These are phyloP conservation scores for Cucurbita argyrosperma DNA, from an alignment of 306 rosid species.

Conservation along the genomic window DNA sequence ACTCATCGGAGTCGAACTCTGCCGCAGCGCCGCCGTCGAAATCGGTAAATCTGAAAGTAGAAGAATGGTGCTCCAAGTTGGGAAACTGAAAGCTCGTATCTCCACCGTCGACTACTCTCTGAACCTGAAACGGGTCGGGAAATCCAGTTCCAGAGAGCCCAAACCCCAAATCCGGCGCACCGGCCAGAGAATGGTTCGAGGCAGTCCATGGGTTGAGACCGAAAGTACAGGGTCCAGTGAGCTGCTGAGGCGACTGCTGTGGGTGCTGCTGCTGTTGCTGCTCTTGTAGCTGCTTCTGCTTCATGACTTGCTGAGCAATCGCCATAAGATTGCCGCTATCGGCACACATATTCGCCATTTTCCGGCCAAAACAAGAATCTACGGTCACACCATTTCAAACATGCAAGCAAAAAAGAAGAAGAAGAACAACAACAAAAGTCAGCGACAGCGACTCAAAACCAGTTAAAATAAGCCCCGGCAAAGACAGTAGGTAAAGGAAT, in stretches of 20 bases:
- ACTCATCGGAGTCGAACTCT: slow-evolving; percentile 88
- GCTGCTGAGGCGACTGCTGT: slow-evolving; percentile 17
- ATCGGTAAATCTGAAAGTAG: slow-evolving; percentile 49
- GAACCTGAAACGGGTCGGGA: slow-evolving; percentile 63
- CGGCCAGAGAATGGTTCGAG: slow-evolving; percentile 10
- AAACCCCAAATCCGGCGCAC: slow-evolving; percentile 24
- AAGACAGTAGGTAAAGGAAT: background rate
- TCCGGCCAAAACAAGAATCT: slow-evolving; percentile 28
- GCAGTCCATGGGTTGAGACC: slow-evolving; percentile 54
- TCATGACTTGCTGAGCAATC: slow-evolving; percentile 90
- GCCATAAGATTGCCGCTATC: slow-evolving; percentile 98
- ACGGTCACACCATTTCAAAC: slow-evolving; percentile 24
- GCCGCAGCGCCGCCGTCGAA: slow-evolving; percentile 32
- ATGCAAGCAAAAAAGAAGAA: background rate
- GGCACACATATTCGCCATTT: slow-evolving; percentile 88
- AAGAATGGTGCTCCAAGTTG: slow-evolving; percentile 39
- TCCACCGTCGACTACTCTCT: slow-evolving; percentile 31
- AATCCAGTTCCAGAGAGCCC: slow-evolving; percentile 38
- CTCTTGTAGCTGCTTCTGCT: slow-evolving; percentile 82
- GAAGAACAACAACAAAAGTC: background rate
- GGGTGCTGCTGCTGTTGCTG: slow-evolving; percentile 52
- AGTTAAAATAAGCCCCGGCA: background rate
- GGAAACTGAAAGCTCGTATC: slow-evolving; percentile 56
- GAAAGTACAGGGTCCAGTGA: slow-evolving; percentile 26
- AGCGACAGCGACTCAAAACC: background rate